Conservation (phyloP, 805 yeast genomes). For the Suhomyces sp. region DNA sequence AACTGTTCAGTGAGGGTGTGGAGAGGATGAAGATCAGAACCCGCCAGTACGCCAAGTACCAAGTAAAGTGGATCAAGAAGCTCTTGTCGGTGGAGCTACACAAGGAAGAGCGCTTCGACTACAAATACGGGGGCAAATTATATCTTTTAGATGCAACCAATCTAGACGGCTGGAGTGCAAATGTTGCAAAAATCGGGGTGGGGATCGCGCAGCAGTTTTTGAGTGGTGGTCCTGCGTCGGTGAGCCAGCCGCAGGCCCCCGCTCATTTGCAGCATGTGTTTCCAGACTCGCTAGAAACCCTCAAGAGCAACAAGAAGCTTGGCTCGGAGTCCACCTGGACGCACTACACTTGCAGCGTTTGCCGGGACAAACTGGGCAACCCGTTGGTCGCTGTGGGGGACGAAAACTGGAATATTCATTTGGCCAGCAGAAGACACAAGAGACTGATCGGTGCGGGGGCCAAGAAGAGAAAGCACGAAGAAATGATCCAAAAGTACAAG, state of each 20-base stretch:
- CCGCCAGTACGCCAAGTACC: conserved; percentile 80
- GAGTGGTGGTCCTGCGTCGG: conserved; percentile 23
- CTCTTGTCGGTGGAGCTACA: conserved; percentile 59
- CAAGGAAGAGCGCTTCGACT: conserved; percentile 44
- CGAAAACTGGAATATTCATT: conserved; percentile 66
- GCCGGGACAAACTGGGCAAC: conserved; percentile 54
- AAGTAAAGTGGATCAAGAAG: conserved; percentile 86
- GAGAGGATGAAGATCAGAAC: conserved; percentile 82
- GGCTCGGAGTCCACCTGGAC: conserved; percentile 50
- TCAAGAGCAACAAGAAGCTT: conserved; percentile 39
- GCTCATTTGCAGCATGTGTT: conserved; percentile 19
- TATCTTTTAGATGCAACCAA: conserved; percentile 78
- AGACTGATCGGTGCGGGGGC: conserved; percentile 46
- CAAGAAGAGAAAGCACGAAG: conserved; percentile 53
- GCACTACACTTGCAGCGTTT: conserved; percentile 64
- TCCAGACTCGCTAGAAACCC: conserved; percentile 19
- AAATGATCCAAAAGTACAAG: conserved; percentile 20
- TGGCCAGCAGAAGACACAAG: conserved; percentile 65
- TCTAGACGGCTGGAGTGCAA: conserved; percentile 53
- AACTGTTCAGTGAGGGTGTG: conserved; percentile 45
- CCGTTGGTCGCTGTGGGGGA: conserved; percentile 69
- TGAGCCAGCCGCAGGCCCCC: conserved; percentile 28
- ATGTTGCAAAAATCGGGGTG: conserved; percentile 57
- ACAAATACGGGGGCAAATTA: conserved; percentile 59
- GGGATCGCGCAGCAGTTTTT: conserved; percentile 42